Base-by-base conservation (phyloP, 441 rosid species). In the Pelargonium cotyledonis region DNA sequence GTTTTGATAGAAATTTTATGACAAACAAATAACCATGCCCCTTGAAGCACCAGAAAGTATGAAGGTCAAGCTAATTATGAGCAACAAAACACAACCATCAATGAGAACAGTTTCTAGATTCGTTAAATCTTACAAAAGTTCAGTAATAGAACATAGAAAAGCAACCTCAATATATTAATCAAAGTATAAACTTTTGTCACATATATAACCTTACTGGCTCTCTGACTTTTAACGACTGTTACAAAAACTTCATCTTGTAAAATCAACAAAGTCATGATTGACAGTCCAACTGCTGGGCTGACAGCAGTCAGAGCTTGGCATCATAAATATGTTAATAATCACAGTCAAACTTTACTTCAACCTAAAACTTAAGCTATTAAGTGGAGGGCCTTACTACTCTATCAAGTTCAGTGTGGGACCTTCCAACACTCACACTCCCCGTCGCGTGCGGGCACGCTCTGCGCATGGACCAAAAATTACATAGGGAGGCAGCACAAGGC, bases 1-100 rank as follows among this genome's bases (percentile, higher is more conserved):
- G 12, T 19, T 58, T 58, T 58, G 14, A 57, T 21, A 58, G 63
- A 58, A 58, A 58, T 58, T 58, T 18, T 21, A 58, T 58, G 10
- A 19, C 63, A 58, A 58, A 58, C 63, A 19, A 57, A 19, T 15
- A 19, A 0, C 26, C 11, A 8, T 12, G 9, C 12, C 3, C 63
- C 8, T 19, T 19, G 9, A 19, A 16, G 63, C 63, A 58, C 29
- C 21, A 9, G 31, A 58, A 58, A 58, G 63, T 19, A 58, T 58
- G 12, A 8, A 58, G 21, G 6, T 11, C 29, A 58, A 58, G 29
- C 63, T 8, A 58, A 58, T 58, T 19, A 19, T 19, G 29, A 8
- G 63, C 21, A 58, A 21, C 8, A 16, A 18, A 57, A 55, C 26
- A 16, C 21, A 15, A 6, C 8, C 11, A 18, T 18, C 8, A 8